Base-by-base conservation (phyloP, 2,329 filamentous ascomycete species). In the Microsporum canis region DNA sequence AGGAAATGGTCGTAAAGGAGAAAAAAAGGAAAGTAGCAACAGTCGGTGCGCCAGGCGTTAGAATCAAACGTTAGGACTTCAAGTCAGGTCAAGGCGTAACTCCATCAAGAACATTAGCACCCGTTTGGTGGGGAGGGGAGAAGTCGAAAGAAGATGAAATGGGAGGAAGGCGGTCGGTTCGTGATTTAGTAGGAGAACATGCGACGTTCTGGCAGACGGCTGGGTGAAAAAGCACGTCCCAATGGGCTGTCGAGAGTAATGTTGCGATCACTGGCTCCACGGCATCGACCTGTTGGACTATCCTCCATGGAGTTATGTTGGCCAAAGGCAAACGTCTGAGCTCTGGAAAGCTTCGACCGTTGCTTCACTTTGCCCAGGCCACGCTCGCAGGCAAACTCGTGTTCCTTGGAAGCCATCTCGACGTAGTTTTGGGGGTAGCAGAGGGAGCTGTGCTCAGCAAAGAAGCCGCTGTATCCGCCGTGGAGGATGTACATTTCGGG, bases 401-500 rank as follows among this genome's bases (percentile, higher is more conserved):
- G 91, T 72, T 92, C 89, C 71, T 92, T 88, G 66, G 88, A 89
- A 66, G 86, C 88, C 94, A 99, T 99, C 75, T 94, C 91, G 62
- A 99, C 89, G 71, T 99, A 99, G 71, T 92, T 91, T 69, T 95
- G 91, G 27, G 94, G 94, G 68, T 86, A 94, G 79, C 94, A 99
- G 63, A 91, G 85, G 55, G 82, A 77, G 59, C 86, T 85, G 73
- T 96, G 85, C 65, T 89, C 80, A 29, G 83, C 78, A 73, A 92
- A 99, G 79, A 99, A 99, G 33, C 85, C 85, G 73, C 91, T 96
- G 78, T 99, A 99, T 49, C 94, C 94, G 63, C 94, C 94, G 66
- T 97, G 91, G 45, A 99, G 80, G 68, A 99, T 96, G 75, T 99
- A 99, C 66, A 97, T 86, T 73, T 99, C 94, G 1, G 94, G 94